Percentiles rank a stretch among this genome's conserved stretches.
Conservation (phyloP, 2,329 filamentous ascomycete genomes). For the Neoscytalidium dimidiatum region DNA sequence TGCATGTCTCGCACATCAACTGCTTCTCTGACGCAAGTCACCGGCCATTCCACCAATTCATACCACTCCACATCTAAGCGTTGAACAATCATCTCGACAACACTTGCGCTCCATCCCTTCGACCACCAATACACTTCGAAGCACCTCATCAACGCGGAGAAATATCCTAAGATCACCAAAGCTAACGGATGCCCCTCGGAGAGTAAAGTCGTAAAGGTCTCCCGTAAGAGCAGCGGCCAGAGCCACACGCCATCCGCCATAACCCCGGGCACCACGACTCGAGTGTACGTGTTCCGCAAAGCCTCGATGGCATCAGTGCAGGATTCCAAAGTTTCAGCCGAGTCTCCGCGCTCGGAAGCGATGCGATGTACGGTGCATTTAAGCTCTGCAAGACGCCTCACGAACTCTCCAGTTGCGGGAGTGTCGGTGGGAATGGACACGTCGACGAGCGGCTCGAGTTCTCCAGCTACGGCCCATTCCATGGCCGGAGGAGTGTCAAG, state of each 20-base stretch:
- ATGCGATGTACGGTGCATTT: neutral
- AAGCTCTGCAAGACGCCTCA: neutral
- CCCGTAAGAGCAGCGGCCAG: neutral
- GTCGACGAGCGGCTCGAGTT: neutral
- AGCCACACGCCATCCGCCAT: neutral
- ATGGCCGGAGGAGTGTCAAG: neutral
- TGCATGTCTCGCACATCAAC: neutral
- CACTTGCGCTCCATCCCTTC: constrained; percentile 4
- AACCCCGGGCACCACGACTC: neutral
- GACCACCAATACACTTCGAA: neutral
- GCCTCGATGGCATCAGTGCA: neutral
- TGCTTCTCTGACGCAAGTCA: neutral
- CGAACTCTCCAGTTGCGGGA: neutral
- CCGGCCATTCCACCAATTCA: neutral
- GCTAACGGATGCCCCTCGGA: neutral
- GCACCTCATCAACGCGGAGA: neutral
- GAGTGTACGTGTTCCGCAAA: neutral
- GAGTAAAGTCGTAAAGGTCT: neutral
- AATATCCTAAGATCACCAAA: neutral
- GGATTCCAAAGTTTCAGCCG: neutral
- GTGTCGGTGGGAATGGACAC: neutral
- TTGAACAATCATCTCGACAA: neutral
- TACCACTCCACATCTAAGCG: neutral
- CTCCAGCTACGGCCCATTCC: neutral
- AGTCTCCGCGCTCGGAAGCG: neutral